phyloP scores from a whole-genome alignment of 768 basidiomycete genomes.

The Termitomyces sp. region DNA sequence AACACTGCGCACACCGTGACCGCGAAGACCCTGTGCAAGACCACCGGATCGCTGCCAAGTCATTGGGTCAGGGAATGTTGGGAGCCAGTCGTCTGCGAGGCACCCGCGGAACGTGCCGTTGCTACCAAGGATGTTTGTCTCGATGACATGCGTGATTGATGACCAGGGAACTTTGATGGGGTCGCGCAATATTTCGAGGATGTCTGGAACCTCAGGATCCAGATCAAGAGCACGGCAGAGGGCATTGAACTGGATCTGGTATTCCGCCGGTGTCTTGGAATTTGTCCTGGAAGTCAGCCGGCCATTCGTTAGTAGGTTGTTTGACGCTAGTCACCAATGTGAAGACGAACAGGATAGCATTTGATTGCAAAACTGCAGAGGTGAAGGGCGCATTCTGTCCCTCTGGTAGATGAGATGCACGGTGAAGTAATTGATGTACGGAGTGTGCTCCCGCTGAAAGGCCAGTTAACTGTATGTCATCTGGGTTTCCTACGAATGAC shows the following conservation, averaged over 20 bases:
- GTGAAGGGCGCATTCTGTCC: constrained; percentile 59
- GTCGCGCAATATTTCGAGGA: constrained; percentile 50
- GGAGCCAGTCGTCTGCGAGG: constrained; percentile 57
- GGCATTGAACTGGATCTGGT: constrained; percentile 59
- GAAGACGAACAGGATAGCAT: constrained; percentile 60
- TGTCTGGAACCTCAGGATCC: constrained; percentile 47
- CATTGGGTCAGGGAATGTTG: constrained; percentile 53
- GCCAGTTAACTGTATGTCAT: constrained; percentile 59
- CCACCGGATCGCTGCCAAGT: constrained; percentile 62
- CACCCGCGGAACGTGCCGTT: constrained; percentile 70
- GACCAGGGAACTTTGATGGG: constrained; percentile 43
- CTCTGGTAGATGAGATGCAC: constrained; percentile 58
- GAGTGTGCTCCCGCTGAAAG: constrained; percentile 79
- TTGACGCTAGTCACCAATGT: not conserved
- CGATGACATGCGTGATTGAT: constrained; percentile 54
- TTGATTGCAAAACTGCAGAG: constrained; percentile 68
- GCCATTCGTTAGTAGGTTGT: not conserved
- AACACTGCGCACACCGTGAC: constrained; percentile 58
- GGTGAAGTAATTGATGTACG: constrained; percentile 71
- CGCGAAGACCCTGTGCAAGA: constrained; percentile 49
- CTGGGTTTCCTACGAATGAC: constrained; percentile 46
- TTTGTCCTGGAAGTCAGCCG: constrained; percentile 31
- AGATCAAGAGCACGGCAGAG: constrained; percentile 55
- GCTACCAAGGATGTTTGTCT: constrained; percentile 49
- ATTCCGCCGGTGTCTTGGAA: constrained; percentile 58